Conservation (phyloP, 2,329 filamentous ascomycete species). For the Paracoccidioides lutzii region DNA sequence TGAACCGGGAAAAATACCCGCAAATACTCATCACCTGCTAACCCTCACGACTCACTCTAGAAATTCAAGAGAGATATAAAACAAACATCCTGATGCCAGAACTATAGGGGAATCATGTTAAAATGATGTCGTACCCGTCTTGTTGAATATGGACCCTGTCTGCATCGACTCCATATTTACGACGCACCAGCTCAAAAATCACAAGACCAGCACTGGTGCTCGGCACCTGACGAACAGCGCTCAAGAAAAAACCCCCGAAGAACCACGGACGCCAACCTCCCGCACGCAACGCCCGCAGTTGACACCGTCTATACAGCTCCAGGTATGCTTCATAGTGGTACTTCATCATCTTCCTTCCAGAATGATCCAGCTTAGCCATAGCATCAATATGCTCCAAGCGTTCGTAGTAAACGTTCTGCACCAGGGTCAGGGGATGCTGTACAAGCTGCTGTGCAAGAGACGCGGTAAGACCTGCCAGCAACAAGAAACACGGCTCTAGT, state of each 20-base stretch:
- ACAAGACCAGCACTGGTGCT: conserved; percentile 52
- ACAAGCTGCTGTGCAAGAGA: conserved; percentile 46
- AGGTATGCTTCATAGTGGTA: conserved; percentile 49
- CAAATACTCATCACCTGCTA: neutral
- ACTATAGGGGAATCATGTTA: conserved; percentile 28
- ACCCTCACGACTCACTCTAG: too few relatives aligned
- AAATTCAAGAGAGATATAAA: too few relatives aligned
- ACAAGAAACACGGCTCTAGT: conserved; percentile 48
- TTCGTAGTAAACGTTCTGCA: conserved; percentile 48
- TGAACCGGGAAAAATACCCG: neutral
- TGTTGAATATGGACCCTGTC: conserved; percentile 43
- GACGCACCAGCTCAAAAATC: conserved; percentile 50
- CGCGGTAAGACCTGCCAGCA: conserved; percentile 46
- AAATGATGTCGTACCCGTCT: conserved; percentile 49
- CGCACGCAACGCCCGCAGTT: conserved; percentile 36
- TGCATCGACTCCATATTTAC: conserved; percentile 45
- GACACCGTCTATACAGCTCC: conserved; percentile 45
- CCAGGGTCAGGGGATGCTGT: conserved; percentile 45
- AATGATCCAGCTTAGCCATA: conserved; percentile 33
- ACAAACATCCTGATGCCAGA: neutral
- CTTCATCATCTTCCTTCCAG: conserved; percentile 32
- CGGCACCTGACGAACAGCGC: conserved; percentile 47
- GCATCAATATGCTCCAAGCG: conserved; percentile 48
- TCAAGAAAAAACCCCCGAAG: conserved; percentile 44
- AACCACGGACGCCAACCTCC: conserved; percentile 46